phyloP scores from a whole-genome alignment of 306 rosid species.

The Mimosa pudica region DNA sequence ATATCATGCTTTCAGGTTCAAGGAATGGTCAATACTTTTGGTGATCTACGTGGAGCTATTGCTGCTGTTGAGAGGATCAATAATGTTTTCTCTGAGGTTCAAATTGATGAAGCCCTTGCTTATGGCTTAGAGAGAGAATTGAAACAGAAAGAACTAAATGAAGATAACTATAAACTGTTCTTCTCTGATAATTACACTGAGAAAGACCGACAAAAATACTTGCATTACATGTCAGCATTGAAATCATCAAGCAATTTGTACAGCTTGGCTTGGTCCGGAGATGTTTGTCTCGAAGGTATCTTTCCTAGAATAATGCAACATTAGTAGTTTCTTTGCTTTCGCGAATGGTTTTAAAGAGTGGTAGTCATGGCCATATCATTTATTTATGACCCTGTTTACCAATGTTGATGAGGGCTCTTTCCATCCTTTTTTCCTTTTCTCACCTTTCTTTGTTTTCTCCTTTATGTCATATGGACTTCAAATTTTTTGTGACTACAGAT shows the following conservation, averaged over 20 bases:
- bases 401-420: constrained; percentile 21
- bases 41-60: constrained; percentile 86
- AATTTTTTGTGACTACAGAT: constrained; percentile 9
- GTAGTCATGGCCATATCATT: not conserved
- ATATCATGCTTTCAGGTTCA: constrained; percentile 72
- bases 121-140: constrained; percentile 89
- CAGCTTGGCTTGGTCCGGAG: constrained; percentile 79
- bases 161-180: constrained; percentile 68
- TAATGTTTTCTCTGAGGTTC: constrained; percentile 74
- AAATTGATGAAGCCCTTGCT: constrained; percentile 89
- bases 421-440: constrained; percentile 3
- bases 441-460: not conserved
- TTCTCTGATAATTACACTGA: constrained; percentile 47
- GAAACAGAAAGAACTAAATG: constrained; percentile 54
- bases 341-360: not conserved
- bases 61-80: constrained; percentile 96
- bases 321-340: constrained; percentile 23
- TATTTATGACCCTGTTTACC: constrained; percentile 23
- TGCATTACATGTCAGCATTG: constrained; percentile 82
- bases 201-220: constrained; percentile 46
- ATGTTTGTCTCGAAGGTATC: constrained; percentile 88
- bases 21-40: constrained; percentile 92
- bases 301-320: constrained; percentile 32
- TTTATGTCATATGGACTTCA: constrained; percentile 16
- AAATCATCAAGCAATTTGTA: constrained; percentile 66